A percentile compares a stretch with the other conserved stretches of the same genome.
Conservation (phyloP, 441 rosid species). For the Adansonia rubrostipa region DNA sequence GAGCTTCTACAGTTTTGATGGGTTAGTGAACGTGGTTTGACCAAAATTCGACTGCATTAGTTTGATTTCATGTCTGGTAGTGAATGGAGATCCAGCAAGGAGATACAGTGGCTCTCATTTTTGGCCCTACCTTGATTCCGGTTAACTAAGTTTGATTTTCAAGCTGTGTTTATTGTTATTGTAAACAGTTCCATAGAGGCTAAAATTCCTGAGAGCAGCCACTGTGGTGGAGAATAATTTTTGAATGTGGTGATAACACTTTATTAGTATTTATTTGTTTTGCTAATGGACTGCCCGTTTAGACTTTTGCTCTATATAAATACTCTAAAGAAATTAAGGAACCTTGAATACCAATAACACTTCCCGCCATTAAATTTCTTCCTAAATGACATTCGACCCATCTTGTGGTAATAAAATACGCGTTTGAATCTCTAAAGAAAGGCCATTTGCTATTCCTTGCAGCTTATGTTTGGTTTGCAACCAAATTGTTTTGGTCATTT, state of each 20-base stretch:
- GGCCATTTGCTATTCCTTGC: not conserved
- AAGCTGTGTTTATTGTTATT: not conserved
- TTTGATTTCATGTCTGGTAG: not conserved
- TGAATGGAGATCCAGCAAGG: not conserved
- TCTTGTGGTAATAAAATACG: not conserved
- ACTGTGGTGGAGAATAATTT: not conserved
- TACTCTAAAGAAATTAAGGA: not conserved
- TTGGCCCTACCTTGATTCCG: no score
- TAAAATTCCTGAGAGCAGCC: not conserved
- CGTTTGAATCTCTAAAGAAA: not conserved
- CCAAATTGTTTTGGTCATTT: not conserved
- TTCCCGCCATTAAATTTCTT: not conserved
- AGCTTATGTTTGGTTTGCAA: not conserved
- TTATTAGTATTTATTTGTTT: not conserved
- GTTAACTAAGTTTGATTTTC: not conserved
- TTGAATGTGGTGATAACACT: not conserved
- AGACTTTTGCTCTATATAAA: not conserved
- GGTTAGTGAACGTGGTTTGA: not conserved
- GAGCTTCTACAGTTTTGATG: not conserved
- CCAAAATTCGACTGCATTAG: not conserved
- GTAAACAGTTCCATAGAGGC: not conserved
- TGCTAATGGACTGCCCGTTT: not conserved
- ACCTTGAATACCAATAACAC: not conserved
- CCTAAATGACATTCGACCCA: not conserved
- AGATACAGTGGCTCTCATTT: not conserved